Percentiles rank a stretch among this genome's conserved stretches.
These are phyloP conservation scores for Kodamaea kaohsiungensis DNA, from an alignment of 805 yeast species.

Conservation along the genomic window DNA sequence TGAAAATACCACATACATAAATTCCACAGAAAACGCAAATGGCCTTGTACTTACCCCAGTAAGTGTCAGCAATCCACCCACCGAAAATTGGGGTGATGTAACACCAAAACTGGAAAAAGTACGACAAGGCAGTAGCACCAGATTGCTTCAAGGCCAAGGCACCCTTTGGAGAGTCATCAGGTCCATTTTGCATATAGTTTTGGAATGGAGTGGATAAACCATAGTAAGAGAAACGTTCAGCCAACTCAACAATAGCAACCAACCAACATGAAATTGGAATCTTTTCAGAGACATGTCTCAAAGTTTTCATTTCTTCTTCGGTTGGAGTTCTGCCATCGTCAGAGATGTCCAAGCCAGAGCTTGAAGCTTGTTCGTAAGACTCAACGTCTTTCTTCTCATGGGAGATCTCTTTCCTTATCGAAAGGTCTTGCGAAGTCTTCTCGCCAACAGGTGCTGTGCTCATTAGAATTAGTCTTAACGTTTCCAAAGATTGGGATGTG, in stretches of 20 bases:
- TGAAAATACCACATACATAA: conserved; percentile 61
- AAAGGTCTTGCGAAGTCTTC: not conserved
- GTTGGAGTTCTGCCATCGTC: conserved; percentile 51
- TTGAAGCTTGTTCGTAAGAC: not conserved
- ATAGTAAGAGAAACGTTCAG: conserved; percentile 81
- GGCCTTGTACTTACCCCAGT: conserved; percentile 70
- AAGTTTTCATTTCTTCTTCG: conserved; percentile 50
- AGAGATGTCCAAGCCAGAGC: not conserved
- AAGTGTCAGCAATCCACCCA: conserved; percentile 74
- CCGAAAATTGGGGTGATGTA: conserved; percentile 78
- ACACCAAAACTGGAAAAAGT: conserved; percentile 81
- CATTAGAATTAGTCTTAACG: not conserved
- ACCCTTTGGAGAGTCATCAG: conserved; percentile 46
- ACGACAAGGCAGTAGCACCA: conserved; percentile 70
- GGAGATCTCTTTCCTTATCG: not conserved
- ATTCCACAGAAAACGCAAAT: conserved; percentile 60
- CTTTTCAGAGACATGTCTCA: conserved; percentile 52
- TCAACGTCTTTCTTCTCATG: not conserved
- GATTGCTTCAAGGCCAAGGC: conserved; percentile 59
- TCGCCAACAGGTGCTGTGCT: not conserved
- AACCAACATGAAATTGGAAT: conserved; percentile 61
- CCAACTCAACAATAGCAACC: conserved; percentile 70
- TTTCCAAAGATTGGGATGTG: not conserved
- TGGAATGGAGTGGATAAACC: conserved; percentile 76
- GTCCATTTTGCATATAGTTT: conserved; percentile 69